These are phyloP conservation scores for Sporothrix schenckii DNA, from an alignment of 2,329 filamentous ascomycete species.

Conservation along the genomic window DNA sequence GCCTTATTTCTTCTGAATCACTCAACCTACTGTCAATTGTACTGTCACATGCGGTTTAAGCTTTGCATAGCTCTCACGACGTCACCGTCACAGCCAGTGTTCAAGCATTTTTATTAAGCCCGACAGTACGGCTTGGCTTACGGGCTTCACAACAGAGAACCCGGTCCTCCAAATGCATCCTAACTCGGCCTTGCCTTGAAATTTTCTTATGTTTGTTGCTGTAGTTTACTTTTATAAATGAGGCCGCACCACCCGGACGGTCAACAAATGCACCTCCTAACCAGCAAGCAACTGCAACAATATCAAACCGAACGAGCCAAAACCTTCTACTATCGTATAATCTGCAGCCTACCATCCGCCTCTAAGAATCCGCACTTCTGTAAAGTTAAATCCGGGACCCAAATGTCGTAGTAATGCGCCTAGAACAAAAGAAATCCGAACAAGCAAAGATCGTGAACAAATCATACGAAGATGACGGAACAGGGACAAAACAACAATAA, in stretches of 20 bases:
- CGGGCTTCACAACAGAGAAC: too few relatives aligned
- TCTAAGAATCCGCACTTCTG: constrained; percentile 7
- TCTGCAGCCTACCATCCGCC: background rate
- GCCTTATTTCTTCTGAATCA: too few relatives aligned
- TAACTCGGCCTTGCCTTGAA: background rate
- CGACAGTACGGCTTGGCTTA: too few relatives aligned
- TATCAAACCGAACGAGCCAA: background rate
- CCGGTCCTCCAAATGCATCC: background rate
- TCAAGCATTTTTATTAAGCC: too few relatives aligned
- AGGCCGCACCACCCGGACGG: background rate
- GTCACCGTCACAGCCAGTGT: too few relatives aligned
- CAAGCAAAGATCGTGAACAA: background rate
- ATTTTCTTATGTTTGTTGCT: background rate
- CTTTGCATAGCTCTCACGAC: too few relatives aligned
- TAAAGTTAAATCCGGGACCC: background rate
- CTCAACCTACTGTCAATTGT: too few relatives aligned
- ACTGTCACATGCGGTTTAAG: too few relatives aligned
- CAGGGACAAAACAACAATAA: background rate
- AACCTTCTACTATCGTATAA: background rate
- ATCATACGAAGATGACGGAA: background rate
- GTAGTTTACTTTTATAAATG: background rate
- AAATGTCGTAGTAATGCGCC: constrained; percentile 8
- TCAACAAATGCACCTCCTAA: background rate
- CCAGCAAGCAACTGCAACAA: background rate
- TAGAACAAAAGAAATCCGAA: background rate